These are phyloP conservation scores for Sphaerulina populicola DNA, from an alignment of 2,329 filamentous ascomycete species.

Conservation along the genomic window DNA sequence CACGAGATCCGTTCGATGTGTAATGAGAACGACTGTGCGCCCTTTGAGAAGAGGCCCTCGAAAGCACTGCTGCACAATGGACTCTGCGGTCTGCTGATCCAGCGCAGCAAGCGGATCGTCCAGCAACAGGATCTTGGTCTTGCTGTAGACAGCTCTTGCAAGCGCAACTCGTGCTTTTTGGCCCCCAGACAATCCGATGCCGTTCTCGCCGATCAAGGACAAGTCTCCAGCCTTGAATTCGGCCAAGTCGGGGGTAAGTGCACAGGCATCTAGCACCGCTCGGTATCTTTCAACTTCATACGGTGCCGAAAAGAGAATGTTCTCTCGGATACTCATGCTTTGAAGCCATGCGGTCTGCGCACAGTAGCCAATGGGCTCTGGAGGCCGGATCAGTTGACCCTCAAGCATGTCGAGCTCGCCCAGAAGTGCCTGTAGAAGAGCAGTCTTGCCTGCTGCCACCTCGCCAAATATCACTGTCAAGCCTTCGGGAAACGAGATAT, in stretches of 20 bases:
- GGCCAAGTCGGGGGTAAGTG: slow-evolving; percentile 52
- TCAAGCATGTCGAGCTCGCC: slow-evolving; percentile 50
- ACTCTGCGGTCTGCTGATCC: slow-evolving; percentile 55
- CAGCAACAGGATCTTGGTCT: slow-evolving; percentile 40
- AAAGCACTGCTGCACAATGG: slow-evolving; percentile 51
- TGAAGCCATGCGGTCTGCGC: slow-evolving; percentile 60
- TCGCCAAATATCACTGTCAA: slow-evolving; percentile 56
- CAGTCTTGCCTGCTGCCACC: slow-evolving; percentile 57
- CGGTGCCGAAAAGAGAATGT: slow-evolving; percentile 55
- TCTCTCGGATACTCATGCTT: slow-evolving; percentile 61
- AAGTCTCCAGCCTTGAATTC: slow-evolving; percentile 58
- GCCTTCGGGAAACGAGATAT: slow-evolving; percentile 47
- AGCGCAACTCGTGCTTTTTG: slow-evolving; percentile 43
- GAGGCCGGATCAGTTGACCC: slow-evolving; percentile 46
- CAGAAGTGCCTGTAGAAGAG: slow-evolving; percentile 50
- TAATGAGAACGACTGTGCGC: slow-evolving; percentile 52
- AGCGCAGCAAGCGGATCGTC: slow-evolving; percentile 44
- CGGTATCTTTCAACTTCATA: slow-evolving; percentile 64
- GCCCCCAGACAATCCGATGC: slow-evolving; percentile 42
- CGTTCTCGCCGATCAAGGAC: slow-evolving; percentile 43
- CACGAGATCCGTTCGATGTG: slow-evolving; percentile 62
- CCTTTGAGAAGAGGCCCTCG: slow-evolving; percentile 47
- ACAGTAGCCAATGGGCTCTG: slow-evolving; percentile 55
- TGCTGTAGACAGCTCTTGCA: slow-evolving; percentile 42
- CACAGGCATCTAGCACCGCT: slow-evolving; percentile 59